Base-by-base conservation (phyloP, 306 rosid genomes). In the Fragaria nilgerrensis region DNA sequence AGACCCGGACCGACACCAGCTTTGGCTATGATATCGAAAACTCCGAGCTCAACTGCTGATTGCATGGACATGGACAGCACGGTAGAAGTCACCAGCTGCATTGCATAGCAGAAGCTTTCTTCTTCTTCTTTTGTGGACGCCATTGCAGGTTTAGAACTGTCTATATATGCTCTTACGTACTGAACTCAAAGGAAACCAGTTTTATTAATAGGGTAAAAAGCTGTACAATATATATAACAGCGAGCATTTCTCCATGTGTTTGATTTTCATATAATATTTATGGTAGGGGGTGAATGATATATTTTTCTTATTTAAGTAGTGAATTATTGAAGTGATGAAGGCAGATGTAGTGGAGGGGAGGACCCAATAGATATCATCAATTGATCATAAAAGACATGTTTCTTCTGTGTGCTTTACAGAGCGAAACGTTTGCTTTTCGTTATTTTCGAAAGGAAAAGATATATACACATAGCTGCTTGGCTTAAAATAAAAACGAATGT, bases 11-110 rank as follows among this genome's bases (percentile, higher is more conserved):
- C 79, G 0, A 69, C 69, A 2, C 91, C 91, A 1, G 79, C 88
- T 53, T 78, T 80, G 55, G 83, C 85, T 4, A 90, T 77, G 50
- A 83, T 79, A 45, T 88, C 89, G 1, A 90, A 88, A 36, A 88
- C 70, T 4, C 90, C 96, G 1, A 88, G 88, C 72, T 88, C 87
- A 0, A 77, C 25, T 5, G 81, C 89, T 1, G 82, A 48, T 41
- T 85, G 75, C 71, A 88, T 58, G 15, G 89, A 80, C 86, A 88
- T 70, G 2, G 87, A 53, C 32, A 83, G 12, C 37, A 27, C 85
- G 0, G 74, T 41, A 1, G 82, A 82, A 37, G 2, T 48, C 52
- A 22, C 80, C 9, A 86, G 16, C 14, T 86, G 83, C 76, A 78
- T n/a, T 0, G 92, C 91, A 9, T 77, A 34, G 2, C 81, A 19